These are phyloP conservation scores for Solanum pimpinellifolium DNA, from an alignment of 257 asterid genomes.

Conservation along the genomic window DNA sequence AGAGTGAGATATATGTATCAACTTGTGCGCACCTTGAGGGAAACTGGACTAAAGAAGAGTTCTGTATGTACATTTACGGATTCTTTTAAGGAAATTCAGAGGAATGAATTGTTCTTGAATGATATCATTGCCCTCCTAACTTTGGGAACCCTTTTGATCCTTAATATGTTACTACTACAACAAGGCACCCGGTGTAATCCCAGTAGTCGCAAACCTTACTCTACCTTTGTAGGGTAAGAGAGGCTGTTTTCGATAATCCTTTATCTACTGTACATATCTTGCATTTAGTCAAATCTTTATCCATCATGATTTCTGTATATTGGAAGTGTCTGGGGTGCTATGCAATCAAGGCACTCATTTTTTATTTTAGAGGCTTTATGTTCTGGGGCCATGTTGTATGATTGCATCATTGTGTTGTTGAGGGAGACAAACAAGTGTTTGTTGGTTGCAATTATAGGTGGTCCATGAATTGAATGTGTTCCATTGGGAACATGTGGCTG, in stretches of 20 bases:
- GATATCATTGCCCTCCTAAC: neutral
- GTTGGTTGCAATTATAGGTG: neutral
- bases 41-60: neutral
- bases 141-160: neutral
- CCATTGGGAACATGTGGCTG: neutral
- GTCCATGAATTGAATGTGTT: neutral
- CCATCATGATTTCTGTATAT: neutral
- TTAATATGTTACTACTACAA: neutral
- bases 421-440: neutral
- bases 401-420: neutral
- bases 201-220: neutral
- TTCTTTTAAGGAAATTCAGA: neutral
- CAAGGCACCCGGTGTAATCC: neutral
- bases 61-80: neutral
- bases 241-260: neutral
- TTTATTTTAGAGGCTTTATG: neutral
- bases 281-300: neutral
- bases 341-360: neutral
- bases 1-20: neutral
- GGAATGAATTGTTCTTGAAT: neutral
- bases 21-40: neutral
- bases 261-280: neutral
- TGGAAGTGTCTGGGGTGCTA: neutral
- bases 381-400: neutral
- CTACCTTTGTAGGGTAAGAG: neutral